Evolutionary conservation across 192 early-diverging fungal species (phyloP).

Genomic region (Gonapodya prolifera): DNA sequence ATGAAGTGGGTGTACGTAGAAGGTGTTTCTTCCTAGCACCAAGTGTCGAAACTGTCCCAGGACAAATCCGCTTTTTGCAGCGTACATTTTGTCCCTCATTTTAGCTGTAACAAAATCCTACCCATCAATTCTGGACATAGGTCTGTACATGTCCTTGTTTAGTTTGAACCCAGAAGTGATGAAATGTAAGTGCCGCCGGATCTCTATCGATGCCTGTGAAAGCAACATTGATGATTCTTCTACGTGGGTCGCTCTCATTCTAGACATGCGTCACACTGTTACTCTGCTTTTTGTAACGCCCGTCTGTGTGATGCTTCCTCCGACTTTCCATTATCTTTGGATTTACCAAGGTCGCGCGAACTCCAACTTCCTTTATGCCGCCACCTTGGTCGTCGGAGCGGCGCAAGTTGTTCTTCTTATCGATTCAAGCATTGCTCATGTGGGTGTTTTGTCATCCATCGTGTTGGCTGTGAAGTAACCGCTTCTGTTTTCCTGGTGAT

Average conservation of each 20-base stretch:
- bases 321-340: slow-evolving; percentile 91
- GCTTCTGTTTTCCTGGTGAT: no score
- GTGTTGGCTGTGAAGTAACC: no score
- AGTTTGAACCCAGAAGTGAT: slow-evolving; percentile 69
- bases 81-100: slow-evolving; percentile 54
- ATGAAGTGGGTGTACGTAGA: slow-evolving; percentile 42
- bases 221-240: background rate
- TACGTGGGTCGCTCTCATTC: no score
- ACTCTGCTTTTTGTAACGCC: slow-evolving; percentile 54
- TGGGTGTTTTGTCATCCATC: no score
- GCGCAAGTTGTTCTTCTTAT: slow-evolving; percentile 76
- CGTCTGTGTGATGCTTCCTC: slow-evolving; percentile 64
- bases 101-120: slow-evolving; percentile 87
- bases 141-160: slow-evolving; percentile 69
- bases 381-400: slow-evolving; percentile 81
- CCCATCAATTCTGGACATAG: slow-evolving; percentile 75
- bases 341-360: slow-evolving; percentile 91
- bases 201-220: background rate
- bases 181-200: slow-evolving; percentile 56
- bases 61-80: slow-evolving; percentile 65
- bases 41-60: slow-evolving; percentile 21
- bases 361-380: slow-evolving; percentile 96
- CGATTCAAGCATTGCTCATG: slow-evolving; percentile 61
- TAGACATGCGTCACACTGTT: slow-evolving; percentile 75
- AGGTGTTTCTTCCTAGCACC: background rate